These are phyloP conservation scores for Cenococcum geophilum DNA, from an alignment of 495 filamentous ascomycete genomes.

Conservation along the genomic window DNA sequence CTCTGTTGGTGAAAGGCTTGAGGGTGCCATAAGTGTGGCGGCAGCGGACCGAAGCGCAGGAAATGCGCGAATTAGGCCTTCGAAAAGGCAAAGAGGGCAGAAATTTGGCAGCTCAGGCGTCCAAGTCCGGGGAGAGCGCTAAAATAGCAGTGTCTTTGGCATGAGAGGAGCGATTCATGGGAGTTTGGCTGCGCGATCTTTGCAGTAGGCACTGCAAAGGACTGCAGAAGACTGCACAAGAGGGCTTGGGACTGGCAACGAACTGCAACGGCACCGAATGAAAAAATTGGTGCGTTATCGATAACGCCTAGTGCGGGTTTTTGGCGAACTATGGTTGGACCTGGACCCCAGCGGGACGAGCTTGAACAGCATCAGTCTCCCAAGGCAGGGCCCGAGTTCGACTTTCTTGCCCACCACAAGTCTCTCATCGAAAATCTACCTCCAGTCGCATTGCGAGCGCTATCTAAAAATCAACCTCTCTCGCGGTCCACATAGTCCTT, in stretches of 20 bases:
- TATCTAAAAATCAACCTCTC: neutral
- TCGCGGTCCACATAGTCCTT: neutral
- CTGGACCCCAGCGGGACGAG: too few species aligned
- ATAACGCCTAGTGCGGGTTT: neutral
- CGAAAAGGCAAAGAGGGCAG: neutral
- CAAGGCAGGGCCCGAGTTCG: neutral
- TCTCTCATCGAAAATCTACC: neutral
- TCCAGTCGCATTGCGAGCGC: neutral
- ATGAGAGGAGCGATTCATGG: too few species aligned
- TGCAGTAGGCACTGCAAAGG: neutral
- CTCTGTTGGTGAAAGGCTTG: conserved; percentile 37
- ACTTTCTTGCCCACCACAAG: neutral
- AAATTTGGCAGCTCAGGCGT: neutral
- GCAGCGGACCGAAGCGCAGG: conserved; percentile 16
- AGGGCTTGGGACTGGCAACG: neutral
- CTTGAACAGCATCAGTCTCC: neutral
- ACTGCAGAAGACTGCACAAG: neutral
- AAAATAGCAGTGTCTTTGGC: too few species aligned
- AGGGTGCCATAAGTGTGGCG: conserved; percentile 51
- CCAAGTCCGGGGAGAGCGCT: neutral
- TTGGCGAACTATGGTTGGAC: too few species aligned
- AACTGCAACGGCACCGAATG: neutral
- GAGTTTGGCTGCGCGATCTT: neutral
- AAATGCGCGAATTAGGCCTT: neutral
- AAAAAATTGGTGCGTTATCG: neutral